phyloP scores from a whole-genome alignment of 148 eudicot species.

The Rhododendron molle region DNA sequence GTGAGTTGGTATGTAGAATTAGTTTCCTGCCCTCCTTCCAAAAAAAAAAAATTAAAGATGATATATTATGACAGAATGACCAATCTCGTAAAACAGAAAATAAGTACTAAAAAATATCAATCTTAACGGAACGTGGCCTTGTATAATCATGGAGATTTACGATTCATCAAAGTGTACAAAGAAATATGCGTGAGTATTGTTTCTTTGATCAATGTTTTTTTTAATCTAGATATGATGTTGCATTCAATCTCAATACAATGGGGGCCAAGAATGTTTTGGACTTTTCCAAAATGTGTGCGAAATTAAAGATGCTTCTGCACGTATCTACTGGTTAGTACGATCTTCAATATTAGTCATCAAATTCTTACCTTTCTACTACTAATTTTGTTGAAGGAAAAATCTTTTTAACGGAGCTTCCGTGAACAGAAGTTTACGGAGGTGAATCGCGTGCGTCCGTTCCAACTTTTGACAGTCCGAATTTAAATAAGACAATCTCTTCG shows the following conservation, averaged over 20 bases:
- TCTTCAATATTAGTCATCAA: background rate
- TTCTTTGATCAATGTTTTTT: background rate
- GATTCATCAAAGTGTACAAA: background rate
- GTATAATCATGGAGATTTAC: too few species aligned
- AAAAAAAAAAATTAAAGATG: too few species aligned
- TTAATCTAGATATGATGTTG: slow-evolving; percentile 44
- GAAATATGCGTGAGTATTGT: background rate
- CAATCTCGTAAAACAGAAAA: too few species aligned
- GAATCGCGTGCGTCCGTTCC: too few species aligned
- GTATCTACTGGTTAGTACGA: slow-evolving; percentile 56
- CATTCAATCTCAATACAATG: slow-evolving; percentile 46
- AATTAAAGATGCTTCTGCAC: slow-evolving; percentile 45
- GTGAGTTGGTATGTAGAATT: too few species aligned
- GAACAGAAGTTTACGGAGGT: too few species aligned
- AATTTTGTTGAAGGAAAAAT: background rate
- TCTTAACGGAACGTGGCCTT: too few species aligned
- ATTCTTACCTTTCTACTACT: background rate
- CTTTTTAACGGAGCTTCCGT: too few species aligned
- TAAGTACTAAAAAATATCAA: background rate
- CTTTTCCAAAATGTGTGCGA: slow-evolving; percentile 54
- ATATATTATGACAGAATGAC: too few species aligned
- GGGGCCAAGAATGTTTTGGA: slow-evolving; percentile 54
- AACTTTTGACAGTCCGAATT: too few species aligned
- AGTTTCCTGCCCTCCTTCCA: too few species aligned
- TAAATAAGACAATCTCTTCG: too few species aligned